Base-by-base conservation (phyloP, 257 asterid genomes). In the Salvia hispanica region DNA sequence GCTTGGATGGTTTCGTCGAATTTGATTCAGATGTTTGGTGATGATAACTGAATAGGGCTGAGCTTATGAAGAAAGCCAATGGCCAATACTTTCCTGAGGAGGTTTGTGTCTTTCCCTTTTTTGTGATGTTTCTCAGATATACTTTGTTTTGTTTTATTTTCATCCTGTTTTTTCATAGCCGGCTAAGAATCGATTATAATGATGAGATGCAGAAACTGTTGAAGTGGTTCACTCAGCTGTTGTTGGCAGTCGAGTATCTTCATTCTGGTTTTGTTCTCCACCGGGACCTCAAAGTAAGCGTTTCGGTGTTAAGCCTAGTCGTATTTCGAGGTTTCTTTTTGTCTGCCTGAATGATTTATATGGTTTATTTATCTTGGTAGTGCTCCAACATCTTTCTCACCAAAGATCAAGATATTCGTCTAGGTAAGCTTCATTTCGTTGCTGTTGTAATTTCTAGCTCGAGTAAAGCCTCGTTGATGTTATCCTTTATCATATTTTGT, bases 381-480 rank as follows among this genome's bases (percentile, higher is more conserved):
- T 94, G 99, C 81, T 94, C 99, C 69, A 94, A 94, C 80, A 94
- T 94, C 66, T 94, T 94, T 76, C 96, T 94, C 57, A 89, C 99
- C 44, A 91, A 89, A 82, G 98, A 94, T 71, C 96, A 88, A 64
- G 90, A 91, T 39, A 80, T 94, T 65, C 96, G 96, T 64, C 90
- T 94, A 18, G 99, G 99, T 94, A 62, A 31, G 34, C 51, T n/a
- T 55, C 21, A 43, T 18, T 18, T 18, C 9, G 12, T 6, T 5
- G 1, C 8, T 18, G 12, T 18, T 14, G 18, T 6, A 5, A 1
- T 16, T 52, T 34, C 6, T 34, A 34, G 9, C 42, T 52, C 67
- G 59, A 73, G 33, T 31, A 45, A 33, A 37, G 53, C 69, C 67
- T 63, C 54, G 28, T 43, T 61, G 45, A 39, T 68, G 37, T 73